These are phyloP conservation scores for Elaeis guineensis DNA, from an alignment of 176 grass and related monocot genomes.

Conservation along the genomic window DNA sequence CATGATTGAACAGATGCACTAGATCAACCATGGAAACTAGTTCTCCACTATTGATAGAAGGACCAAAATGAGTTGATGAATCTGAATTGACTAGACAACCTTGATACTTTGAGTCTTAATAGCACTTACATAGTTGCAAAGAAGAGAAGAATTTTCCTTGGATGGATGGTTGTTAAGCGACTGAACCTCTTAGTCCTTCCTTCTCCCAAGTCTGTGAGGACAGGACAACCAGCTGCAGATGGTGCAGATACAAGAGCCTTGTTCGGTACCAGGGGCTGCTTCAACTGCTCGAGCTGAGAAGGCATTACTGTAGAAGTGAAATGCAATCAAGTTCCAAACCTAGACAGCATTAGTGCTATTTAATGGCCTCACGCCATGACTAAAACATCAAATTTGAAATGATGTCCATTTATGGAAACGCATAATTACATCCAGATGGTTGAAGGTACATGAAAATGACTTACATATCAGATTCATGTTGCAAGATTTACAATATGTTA, in stretches of 20 bases:
- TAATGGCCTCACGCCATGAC: not conserved
- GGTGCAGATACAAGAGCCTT: constrained; percentile 31
- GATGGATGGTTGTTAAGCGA: constrained; percentile 43
- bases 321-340: constrained; percentile 8
- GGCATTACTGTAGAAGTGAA: constrained; percentile 48
- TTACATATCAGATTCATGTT: no score
- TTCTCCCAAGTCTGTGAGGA: constrained; percentile 46
- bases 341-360: no score
- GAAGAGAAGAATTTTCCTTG: constrained; percentile 73
- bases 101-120: no score
- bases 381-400: not conserved
- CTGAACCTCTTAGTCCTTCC: constrained; percentile 58
- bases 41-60: no score
- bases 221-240: constrained; percentile 32
- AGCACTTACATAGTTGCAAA: constrained; percentile 83
- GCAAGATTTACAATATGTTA: no score
- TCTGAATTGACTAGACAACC: no score
- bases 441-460: no score
- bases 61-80: no score
- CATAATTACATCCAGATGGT: no score
- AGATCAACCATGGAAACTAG: no score
- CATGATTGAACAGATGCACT: no score
- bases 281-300: constrained; percentile 67
- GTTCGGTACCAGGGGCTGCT: constrained; percentile 44
- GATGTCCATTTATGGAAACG: no score